Evolutionary conservation across 352 stramenopile species (phyloP).

Genomic region (Albugo laibachii): DNA sequence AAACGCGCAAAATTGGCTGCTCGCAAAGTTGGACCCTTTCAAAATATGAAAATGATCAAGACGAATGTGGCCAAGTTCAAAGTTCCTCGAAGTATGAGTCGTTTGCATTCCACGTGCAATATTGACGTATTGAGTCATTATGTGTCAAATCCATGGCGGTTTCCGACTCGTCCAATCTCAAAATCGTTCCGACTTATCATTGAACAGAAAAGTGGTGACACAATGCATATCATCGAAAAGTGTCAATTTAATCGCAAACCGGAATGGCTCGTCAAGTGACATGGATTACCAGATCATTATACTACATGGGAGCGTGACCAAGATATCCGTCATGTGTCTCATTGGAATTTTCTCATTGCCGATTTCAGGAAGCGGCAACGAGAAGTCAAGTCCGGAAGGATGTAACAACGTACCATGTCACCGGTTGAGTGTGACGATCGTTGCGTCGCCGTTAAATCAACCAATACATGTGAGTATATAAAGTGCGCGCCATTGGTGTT

Average conservation of each 20-base stretch:
- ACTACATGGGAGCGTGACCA: neutral
- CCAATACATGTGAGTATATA: no score
- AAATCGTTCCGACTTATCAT: neutral
- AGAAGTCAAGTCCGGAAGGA: no score
- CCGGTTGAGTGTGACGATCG: no score
- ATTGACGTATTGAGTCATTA: neutral
- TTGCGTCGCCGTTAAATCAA: no score
- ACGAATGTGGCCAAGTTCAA: neutral
- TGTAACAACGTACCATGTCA: no score
- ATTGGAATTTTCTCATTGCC: no score
- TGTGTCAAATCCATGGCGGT: neutral
- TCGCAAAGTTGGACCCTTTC: neutral
- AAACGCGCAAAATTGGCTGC: neutral
- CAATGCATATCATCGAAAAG: neutral
- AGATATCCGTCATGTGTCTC: no score
- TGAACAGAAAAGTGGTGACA: neutral
- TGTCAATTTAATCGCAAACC: neutral
- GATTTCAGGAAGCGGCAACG: no score
- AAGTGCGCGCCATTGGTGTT: no score
- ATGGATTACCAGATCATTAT: neutral
- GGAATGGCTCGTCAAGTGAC: slow-evolving; percentile 1
- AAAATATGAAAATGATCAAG: neutral
- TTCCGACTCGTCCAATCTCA: neutral
- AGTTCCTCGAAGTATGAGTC: neutral
- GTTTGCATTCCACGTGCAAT: no score